Evolutionary conservation across 1,139 yeast species (phyloP).

Genomic region (Pichia kudriavzevii): DNA sequence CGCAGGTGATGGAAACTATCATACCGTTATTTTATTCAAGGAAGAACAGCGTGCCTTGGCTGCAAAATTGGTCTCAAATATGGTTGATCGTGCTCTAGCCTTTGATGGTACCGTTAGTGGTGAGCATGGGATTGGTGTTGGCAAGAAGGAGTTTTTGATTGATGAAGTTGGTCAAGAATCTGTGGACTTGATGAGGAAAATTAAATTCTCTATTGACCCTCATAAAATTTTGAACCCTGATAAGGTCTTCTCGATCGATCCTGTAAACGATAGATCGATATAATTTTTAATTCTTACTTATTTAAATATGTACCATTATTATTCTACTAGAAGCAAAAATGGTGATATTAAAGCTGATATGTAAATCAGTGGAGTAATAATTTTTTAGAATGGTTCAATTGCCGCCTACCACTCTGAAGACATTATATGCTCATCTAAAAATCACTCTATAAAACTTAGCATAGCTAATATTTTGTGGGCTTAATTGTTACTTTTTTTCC

Average conservation of each 20-base stretch:
- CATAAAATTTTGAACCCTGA: constrained; percentile 70
- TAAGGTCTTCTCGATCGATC: constrained; percentile 62
- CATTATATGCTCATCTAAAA: too few species aligned
- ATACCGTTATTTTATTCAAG: constrained; percentile 60
- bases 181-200: constrained; percentile 63
- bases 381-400: too few species aligned
- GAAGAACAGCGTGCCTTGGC: constrained; percentile 42
- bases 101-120: constrained; percentile 86
- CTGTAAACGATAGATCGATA: constrained; percentile 23
- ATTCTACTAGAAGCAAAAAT: too few species aligned
- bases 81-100: constrained; percentile 60
- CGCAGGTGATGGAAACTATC: constrained; percentile 90
- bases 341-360: too few species aligned
- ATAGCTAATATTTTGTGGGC: too few species aligned
- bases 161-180: constrained; percentile 65
- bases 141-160: constrained; percentile 58
- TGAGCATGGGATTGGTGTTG: constrained; percentile 84
- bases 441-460: too few species aligned
- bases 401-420: too few species aligned
- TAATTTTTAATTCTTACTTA: not conserved
- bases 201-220: constrained; percentile 70
- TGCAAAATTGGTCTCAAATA: constrained; percentile 49
- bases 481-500: too few species aligned
- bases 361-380: too few species aligned
- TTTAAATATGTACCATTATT: too few species aligned